phyloP scores from a whole-genome alignment of 331 rosid genomes.

The Dryas integrifolia region DNA sequence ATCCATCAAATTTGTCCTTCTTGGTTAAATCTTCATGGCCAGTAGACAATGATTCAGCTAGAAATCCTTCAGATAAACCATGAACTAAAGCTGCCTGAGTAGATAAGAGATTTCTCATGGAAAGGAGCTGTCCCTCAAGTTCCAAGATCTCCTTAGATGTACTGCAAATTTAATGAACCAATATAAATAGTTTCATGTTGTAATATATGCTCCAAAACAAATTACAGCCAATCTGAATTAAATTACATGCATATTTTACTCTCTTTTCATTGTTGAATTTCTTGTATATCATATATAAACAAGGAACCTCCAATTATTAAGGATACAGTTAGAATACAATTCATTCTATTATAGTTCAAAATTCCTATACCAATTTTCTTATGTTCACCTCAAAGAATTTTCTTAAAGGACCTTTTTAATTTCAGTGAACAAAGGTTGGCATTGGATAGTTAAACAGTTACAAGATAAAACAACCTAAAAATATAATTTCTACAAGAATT shows the following conservation, averaged over 20 bases:
- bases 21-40: constrained; percentile 44
- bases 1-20: constrained; percentile 38
- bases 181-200: not conserved
- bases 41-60: constrained; percentile 41
- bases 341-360: not conserved
- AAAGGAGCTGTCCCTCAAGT: constrained; percentile 85
- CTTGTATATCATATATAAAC: no score
- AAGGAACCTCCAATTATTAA: no score
- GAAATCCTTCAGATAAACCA: constrained; percentile 69
- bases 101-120: constrained; percentile 82
- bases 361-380: no score
- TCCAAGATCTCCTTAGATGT: constrained; percentile 85
- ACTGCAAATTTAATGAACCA: constrained; percentile 34
- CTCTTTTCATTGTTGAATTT: no score
- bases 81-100: constrained; percentile 81
- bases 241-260: not conserved
- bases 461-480: no score
- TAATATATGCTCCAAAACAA: not conserved
- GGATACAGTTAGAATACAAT: not conserved
- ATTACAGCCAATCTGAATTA: not conserved
- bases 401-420: no score
- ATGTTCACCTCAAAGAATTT: no score
- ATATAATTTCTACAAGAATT: no score
- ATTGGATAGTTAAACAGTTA: no score
- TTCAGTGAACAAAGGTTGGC: no score